Evolutionary conservation across 179 eudicot genomes (phyloP).

Genomic region (Actinidia polygama): DNA sequence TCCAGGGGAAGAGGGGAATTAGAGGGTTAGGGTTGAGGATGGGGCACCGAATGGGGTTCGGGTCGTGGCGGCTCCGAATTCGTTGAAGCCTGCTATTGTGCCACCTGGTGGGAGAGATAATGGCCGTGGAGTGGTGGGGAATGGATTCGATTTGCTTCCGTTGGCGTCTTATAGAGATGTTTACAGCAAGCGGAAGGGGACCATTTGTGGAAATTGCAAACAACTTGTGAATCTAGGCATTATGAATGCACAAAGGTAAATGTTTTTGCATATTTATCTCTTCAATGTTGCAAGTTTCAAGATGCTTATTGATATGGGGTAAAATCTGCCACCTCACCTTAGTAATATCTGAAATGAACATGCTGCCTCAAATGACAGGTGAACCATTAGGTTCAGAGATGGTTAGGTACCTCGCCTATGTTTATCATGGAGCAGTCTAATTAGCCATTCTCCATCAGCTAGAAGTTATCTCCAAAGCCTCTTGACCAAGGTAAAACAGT

Average conservation of each 20-base stretch:
- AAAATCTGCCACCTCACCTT: too few species aligned
- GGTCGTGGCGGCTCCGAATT: conserved; percentile 76
- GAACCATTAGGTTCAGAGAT: too few species aligned
- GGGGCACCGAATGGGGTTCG: conserved; percentile 87
- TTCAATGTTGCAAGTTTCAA: too few species aligned
- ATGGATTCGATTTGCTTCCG: conserved; percentile 55
- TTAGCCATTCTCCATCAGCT: too few species aligned
- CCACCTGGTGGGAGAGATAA: conserved; percentile 29
- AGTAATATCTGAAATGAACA: too few species aligned
- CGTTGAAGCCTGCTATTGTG: conserved; percentile 53
- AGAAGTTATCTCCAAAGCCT: too few species aligned
- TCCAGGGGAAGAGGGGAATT: conserved; percentile 32
- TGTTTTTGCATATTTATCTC: too few species aligned
- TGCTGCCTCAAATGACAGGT: too few species aligned
- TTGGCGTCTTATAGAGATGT: conserved; percentile 80
- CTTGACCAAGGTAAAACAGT: too few species aligned
- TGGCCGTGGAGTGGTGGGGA: conserved; percentile 36
- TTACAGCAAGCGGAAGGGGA: conserved; percentile 44
- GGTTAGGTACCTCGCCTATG: too few species aligned
- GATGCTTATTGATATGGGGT: too few species aligned
- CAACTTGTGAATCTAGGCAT: conserved; percentile 55
- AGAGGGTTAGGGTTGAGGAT: conserved; percentile 78
- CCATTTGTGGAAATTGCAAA: conserved; percentile 66
- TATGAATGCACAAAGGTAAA: conserved; percentile 71
- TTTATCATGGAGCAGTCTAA: too few species aligned